phyloP scores from a whole-genome alignment of 2,329 filamentous ascomycete species.

The Mollisiaceae sp. region DNA sequence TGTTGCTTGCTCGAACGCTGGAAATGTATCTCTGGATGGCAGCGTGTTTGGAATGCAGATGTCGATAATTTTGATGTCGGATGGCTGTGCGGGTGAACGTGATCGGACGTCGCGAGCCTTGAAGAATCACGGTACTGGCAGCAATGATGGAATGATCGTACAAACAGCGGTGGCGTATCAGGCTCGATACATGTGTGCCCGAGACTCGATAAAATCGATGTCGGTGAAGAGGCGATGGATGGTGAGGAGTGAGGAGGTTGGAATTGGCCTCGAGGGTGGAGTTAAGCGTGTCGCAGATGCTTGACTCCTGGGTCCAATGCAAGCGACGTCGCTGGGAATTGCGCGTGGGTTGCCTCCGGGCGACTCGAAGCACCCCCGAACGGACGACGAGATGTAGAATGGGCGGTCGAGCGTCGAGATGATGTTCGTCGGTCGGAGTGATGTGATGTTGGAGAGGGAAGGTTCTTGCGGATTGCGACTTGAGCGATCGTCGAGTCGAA shows the following conservation, averaged over 20 bases:
- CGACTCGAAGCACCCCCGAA: not conserved
- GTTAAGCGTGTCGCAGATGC: constrained; percentile 32
- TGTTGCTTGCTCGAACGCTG: constrained; percentile 30
- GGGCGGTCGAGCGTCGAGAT: constrained; percentile 6
- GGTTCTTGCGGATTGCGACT: constrained; percentile 12
- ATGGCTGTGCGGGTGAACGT: constrained; percentile 25
- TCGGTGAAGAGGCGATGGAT: constrained; percentile 13
- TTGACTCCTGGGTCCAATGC: constrained; percentile 21
- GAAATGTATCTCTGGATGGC: constrained; percentile 16
- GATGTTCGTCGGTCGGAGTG: constrained; percentile 4
- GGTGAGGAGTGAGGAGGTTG: constrained; percentile 21
- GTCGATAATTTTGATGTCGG: constrained; percentile 29
- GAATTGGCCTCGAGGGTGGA: constrained; percentile 18
- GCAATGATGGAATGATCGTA: constrained; percentile 27
- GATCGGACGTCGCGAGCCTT: constrained; percentile 36
- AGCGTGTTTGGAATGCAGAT: constrained; percentile 25
- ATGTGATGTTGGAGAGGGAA: constrained; percentile 17
- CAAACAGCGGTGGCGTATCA: constrained; percentile 28
- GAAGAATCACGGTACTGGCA: constrained; percentile 25
- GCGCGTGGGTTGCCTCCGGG: not conserved
- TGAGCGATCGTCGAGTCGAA: constrained; percentile 13
- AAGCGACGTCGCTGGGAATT: not conserved
- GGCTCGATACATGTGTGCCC: constrained; percentile 21
- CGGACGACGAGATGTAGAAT: not conserved
- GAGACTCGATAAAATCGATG: constrained; percentile 29